Evolutionary conservation across 371 early-diverging fungal genomes (phyloP).

Genomic region (Rhizopus microsporus): DNA sequence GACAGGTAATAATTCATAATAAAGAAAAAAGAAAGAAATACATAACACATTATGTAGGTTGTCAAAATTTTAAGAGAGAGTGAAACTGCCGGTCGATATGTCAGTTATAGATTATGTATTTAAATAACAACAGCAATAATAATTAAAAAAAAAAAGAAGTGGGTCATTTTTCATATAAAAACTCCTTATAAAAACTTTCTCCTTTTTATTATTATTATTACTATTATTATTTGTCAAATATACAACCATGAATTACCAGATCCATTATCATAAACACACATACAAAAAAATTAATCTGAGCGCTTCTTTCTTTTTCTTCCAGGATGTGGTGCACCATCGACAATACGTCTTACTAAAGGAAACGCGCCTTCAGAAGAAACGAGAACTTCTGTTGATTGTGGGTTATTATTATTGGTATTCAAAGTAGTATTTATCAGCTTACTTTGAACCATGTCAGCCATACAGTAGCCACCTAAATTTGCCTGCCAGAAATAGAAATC

Average conservation of each 20-base stretch:
- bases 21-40: not conserved
- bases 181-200: not conserved
- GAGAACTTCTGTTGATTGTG: constrained; percentile 25
- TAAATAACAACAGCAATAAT: constrained; percentile 37
- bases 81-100: constrained; percentile 97
- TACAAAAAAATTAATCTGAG: not conserved
- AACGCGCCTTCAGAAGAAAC: constrained; percentile 41
- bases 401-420: not conserved
- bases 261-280: too few relatives aligned
- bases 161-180: too few relatives aligned
- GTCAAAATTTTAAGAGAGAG: constrained; percentile 95
- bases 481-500: constrained; percentile 58
- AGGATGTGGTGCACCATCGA: constrained; percentile 49
- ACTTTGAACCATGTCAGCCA: constrained; percentile 53
- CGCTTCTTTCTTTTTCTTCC: constrained; percentile 45
- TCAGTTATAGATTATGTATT: constrained; percentile 91
- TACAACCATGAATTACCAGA: not conserved
- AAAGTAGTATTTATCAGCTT: constrained; percentile 4
- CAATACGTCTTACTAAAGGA: constrained; percentile 38
- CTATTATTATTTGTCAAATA: too few relatives aligned
- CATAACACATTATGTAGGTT: constrained; percentile 48
- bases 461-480: constrained; percentile 53
- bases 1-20: constrained; percentile 65
- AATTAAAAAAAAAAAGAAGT: not conserved
- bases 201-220: too few relatives aligned